Conservation (phyloP, 225 moss, liverwort and hornwort species). For the Pseudisothecium myosuroides region DNA sequence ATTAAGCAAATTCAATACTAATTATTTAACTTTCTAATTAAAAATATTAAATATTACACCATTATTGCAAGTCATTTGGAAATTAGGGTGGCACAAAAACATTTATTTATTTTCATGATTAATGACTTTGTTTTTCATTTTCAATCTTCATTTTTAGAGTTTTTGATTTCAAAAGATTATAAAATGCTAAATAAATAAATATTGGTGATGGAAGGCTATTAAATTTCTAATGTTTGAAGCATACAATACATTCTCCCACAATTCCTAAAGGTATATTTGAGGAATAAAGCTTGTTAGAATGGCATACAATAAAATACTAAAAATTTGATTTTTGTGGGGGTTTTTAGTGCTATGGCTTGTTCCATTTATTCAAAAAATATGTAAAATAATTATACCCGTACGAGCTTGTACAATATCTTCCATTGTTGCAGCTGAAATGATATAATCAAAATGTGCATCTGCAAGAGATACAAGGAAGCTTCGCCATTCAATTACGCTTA, state of each 20-base stretch:
- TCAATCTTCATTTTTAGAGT: background rate
- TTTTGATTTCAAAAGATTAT: too few relatives aligned
- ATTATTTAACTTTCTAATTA: background rate
- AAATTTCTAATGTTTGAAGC: background rate
- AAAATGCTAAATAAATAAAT: background rate
- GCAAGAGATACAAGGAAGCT: conserved; percentile 53
- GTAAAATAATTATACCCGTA: conserved; percentile 14
- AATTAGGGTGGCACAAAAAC: too few relatives aligned
- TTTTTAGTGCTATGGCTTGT: too few relatives aligned
- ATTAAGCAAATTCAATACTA: too few relatives aligned
- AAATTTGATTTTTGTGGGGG: background rate
- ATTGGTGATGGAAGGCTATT: background rate
- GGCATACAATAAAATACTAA: too few relatives aligned
- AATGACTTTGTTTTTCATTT: background rate
- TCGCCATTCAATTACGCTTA: conserved; percentile 54
- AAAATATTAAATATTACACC: background rate
- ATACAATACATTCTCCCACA: background rate
- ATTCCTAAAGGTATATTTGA: background rate
- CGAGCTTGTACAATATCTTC: conserved; percentile 69
- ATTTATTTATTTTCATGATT: background rate
- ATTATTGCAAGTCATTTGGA: background rate
- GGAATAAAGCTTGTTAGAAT: fast-evolving
- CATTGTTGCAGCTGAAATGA: conserved; percentile 58
- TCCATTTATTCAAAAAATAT: too few relatives aligned
- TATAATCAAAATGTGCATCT: conserved; percentile 68